These are phyloP conservation scores for Daldinia grandis DNA, from an alignment of 495 filamentous ascomycete species.

Conservation along the genomic window DNA sequence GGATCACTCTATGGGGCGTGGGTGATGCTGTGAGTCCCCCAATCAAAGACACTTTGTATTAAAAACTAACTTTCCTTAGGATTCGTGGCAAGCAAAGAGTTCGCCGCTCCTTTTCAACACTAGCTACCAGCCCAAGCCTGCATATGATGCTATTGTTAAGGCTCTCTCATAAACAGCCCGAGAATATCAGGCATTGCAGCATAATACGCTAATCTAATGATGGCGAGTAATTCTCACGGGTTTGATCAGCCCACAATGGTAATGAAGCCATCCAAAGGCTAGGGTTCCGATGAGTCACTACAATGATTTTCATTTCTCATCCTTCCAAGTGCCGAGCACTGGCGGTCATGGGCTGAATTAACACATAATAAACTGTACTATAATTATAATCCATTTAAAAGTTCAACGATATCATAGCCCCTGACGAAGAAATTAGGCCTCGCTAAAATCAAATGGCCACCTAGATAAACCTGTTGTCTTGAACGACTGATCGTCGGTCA, in stretches of 20 bases:
- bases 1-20: slow-evolving; percentile 79
- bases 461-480: no score
- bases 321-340: neutral
- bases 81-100: neutral
- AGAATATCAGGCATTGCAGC: neutral
- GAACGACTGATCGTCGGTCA: no score
- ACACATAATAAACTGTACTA: neutral
- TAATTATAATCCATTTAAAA: neutral
- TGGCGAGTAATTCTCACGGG: neutral
- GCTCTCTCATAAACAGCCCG: neutral
- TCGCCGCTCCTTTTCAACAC: neutral
- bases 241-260: neutral
- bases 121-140: neutral
- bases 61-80: neutral
- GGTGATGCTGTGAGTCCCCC: slow-evolving; percentile 59
- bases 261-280: neutral
- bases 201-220: neutral
- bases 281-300: neutral
- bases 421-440: no score
- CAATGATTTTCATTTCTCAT: neutral
- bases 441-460: no score
- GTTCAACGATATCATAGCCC: neutral
- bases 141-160: neutral
- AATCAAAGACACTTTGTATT: neutral
- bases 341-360: neutral